These are phyloP conservation scores for Pichia scutulata DNA, from an alignment of 805 yeast species.

Conservation along the genomic window DNA sequence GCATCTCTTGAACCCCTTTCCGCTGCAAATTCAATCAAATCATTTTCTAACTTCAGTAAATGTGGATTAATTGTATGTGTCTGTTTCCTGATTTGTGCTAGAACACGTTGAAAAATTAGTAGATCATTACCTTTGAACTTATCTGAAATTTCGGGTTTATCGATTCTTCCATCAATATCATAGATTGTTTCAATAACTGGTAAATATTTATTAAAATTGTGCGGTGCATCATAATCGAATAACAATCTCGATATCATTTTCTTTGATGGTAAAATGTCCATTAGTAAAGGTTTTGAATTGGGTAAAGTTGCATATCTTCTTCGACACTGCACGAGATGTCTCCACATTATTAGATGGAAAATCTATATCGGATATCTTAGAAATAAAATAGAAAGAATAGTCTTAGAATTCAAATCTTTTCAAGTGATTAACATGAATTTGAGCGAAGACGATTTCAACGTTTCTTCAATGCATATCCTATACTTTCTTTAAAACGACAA, in stretches of 20 bases:
- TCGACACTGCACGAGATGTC: neutral
- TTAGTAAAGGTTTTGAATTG: constrained; percentile 30
- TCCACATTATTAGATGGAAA: neutral
- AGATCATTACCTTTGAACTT: constrained; percentile 50
- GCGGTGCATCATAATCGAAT: constrained; percentile 58
- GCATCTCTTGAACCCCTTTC: constrained; percentile 81
- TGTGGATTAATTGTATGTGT: constrained; percentile 53
- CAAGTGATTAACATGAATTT: too few species aligned
- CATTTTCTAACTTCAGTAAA: constrained; percentile 57
- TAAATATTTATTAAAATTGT: constrained; percentile 44
- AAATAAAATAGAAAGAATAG: too few species aligned
- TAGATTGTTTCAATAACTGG: constrained; percentile 50
- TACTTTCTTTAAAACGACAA: too few species aligned
- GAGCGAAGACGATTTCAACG: too few species aligned
- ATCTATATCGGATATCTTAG: too few species aligned
- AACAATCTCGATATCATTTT: constrained; percentile 49
- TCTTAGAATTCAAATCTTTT: too few species aligned
- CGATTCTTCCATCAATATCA: constrained; percentile 15
- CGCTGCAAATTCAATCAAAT: constrained; percentile 74
- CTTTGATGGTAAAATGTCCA: constrained; percentile 50
- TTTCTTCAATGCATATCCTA: too few species aligned
- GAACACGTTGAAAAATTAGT: constrained; percentile 58
- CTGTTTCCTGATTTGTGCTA: constrained; percentile 52
- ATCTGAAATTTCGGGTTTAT: constrained; percentile 6
- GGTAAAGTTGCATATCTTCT: constrained; percentile 7